phyloP scores from a whole-genome alignment of 2,329 filamentous ascomycete species.

The Microascus cirrosus region DNA sequence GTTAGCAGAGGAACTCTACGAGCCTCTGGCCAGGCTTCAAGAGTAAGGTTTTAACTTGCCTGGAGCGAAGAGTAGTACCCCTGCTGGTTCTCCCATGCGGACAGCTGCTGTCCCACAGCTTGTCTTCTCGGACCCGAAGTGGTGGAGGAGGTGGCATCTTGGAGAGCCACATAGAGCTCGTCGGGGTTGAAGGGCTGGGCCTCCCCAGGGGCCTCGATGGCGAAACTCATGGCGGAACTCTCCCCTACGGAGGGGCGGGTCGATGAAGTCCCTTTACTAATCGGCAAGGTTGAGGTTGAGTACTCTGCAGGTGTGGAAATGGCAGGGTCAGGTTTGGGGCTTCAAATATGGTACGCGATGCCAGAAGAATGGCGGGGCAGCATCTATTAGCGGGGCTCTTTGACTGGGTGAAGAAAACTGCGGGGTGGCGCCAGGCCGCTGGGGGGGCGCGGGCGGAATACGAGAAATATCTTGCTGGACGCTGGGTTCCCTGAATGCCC shows the following conservation, averaged over 20 bases:
- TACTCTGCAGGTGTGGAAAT: background rate
- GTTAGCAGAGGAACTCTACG: slow-evolving; percentile 1
- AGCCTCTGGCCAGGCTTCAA: background rate
- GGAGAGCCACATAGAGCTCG: slow-evolving; percentile 53
- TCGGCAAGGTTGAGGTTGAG: background rate
- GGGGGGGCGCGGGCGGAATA: background rate
- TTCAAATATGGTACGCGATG: background rate
- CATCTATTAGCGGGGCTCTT: background rate
- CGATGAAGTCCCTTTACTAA: background rate
- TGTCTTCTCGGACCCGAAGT: slow-evolving; percentile 52
- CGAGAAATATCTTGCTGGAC: background rate
- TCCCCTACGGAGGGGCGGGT: background rate
- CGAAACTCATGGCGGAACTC: slow-evolving; percentile 46
- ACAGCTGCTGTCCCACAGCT: slow-evolving; percentile 58
- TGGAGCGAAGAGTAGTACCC: slow-evolving; percentile 61
- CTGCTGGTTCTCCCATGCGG: slow-evolving; percentile 56
- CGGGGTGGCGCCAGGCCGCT: background rate
- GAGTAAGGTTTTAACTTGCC: slow-evolving; percentile 26
- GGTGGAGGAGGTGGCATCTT: slow-evolving; percentile 52
- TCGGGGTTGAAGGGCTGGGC: slow-evolving; percentile 57
- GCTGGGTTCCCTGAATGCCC: too few relatives aligned
- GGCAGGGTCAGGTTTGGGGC: background rate
- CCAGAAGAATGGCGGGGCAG: background rate
- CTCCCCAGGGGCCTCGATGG: slow-evolving; percentile 73
- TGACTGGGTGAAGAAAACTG: background rate